Evolutionary conservation across 495 filamentous ascomycete genomes (phyloP).

Genomic region (Trichodelitschia bisporula): DNA sequence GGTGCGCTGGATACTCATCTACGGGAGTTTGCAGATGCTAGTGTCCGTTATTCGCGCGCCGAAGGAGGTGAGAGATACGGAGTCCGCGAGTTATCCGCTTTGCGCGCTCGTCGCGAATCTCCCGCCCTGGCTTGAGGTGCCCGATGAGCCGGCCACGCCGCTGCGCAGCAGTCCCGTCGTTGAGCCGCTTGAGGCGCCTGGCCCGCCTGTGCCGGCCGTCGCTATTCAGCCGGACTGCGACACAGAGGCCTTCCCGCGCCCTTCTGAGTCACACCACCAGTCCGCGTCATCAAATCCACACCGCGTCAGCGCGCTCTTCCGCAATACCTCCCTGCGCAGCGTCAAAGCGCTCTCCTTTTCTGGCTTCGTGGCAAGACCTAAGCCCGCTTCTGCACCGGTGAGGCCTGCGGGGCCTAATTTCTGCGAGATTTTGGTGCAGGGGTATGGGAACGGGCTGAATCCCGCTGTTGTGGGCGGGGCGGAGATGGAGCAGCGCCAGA

Average conservation of each 20-base stretch:
- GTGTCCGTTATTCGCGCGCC: constrained; percentile 15
- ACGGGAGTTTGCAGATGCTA: constrained; percentile 37
- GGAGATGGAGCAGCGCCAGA: too few species aligned
- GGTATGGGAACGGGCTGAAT: constrained; percentile 14
- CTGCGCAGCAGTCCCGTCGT: background rate
- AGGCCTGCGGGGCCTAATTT: too few species aligned
- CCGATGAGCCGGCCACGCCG: background rate
- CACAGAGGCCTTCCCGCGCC: constrained; percentile 11
- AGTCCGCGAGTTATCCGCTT: constrained; percentile 13
- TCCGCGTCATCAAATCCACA: too few species aligned
- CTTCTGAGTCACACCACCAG: constrained; percentile 3
- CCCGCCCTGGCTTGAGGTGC: constrained; percentile 8
- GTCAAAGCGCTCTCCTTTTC: constrained; percentile 8
- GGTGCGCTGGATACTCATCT: constrained; percentile 46
- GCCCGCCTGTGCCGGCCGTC: constrained; percentile 2
- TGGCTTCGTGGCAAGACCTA: constrained; percentile 1
- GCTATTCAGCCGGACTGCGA: constrained; percentile 18
- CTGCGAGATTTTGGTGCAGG: constrained; percentile 15
- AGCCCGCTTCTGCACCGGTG: constrained; percentile 1
- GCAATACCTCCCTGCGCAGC: constrained; percentile 6
- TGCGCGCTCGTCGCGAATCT: constrained; percentile 12
- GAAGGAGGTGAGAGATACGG: constrained; percentile 14
- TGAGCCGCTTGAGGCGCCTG: background rate
- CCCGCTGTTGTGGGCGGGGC: constrained; percentile 3
- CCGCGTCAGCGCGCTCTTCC: background rate